phyloP scores from a whole-genome alignment of 1,284 basidiomycete species.

The Porphyrellus sp. region DNA sequence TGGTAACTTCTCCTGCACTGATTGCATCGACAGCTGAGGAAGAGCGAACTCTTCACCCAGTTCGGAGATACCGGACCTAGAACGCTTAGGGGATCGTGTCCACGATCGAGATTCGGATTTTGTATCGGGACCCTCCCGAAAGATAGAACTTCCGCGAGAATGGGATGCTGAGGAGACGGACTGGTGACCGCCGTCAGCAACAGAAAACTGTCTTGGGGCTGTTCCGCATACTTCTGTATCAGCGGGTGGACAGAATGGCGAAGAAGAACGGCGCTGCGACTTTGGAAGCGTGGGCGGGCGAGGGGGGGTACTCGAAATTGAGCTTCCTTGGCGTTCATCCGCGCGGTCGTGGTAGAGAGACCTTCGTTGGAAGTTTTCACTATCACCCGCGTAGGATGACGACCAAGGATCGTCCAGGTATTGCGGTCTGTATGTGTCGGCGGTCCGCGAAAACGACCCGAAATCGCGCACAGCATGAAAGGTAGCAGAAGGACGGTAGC shows the following conservation, averaged over 20 bases:
- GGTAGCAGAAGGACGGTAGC: slow-evolving; percentile 41
- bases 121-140: slow-evolving; percentile 25
- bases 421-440: slow-evolving; percentile 42
- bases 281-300: slow-evolving; percentile 17
- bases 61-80: slow-evolving; percentile 34
- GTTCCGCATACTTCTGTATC: slow-evolving; percentile 11
- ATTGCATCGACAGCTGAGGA: slow-evolving; percentile 20
- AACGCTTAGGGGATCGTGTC: slow-evolving; percentile 40
- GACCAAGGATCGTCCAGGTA: slow-evolving; percentile 31
- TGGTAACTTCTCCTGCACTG: slow-evolving; percentile 25
- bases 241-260: slow-evolving; percentile 17
- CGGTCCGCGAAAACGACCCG: slow-evolving; percentile 34
- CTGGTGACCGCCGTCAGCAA: slow-evolving; percentile 9
- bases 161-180: slow-evolving; percentile 17
- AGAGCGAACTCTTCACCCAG: slow-evolving; percentile 21
- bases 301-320: slow-evolving; percentile 37
- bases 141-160: slow-evolving; percentile 29
- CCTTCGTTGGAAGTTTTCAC: slow-evolving; percentile 16
- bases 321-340: slow-evolving; percentile 32
- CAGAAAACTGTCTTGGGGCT: slow-evolving; percentile 4
- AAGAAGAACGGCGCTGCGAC: slow-evolving; percentile 22
- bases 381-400: slow-evolving; percentile 23
- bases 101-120: slow-evolving; percentile 36
- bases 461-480: slow-evolving; percentile 32
- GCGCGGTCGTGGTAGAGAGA: slow-evolving; percentile 20